These are phyloP conservation scores for Pseudopyrenochaeta lycopersici DNA, from an alignment of 2,329 filamentous ascomycete species.

Conservation along the genomic window DNA sequence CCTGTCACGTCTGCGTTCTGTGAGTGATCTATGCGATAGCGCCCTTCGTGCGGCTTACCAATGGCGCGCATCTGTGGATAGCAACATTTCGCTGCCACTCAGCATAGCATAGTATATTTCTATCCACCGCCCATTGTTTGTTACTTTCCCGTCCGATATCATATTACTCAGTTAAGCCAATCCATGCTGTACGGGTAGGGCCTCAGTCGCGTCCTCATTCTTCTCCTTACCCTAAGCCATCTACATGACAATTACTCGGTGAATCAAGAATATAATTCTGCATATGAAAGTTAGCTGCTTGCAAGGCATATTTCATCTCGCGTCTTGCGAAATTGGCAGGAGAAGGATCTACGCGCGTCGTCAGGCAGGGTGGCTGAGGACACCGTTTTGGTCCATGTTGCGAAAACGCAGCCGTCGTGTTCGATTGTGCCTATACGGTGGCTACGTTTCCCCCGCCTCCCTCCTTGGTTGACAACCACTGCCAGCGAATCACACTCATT, in stretches of 20 bases:
- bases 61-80: constrained; percentile 12
- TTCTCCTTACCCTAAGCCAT: background rate
- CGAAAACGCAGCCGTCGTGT: constrained; percentile 33
- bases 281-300: constrained; percentile 2
- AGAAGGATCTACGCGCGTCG: constrained; percentile 28
- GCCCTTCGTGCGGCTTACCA: constrained; percentile 31
- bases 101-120: background rate
- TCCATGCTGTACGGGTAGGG: constrained; percentile 7
- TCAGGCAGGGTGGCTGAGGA: constrained; percentile 42
- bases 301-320: constrained; percentile 12
- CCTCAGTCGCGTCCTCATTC: background rate
- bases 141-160: background rate
- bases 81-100: background rate
- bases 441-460: constrained; percentile 9
- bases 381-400: constrained; percentile 32
- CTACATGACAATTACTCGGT: constrained; percentile 6
- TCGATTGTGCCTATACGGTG: constrained; percentile 20
- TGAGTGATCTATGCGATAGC: constrained; percentile 20
- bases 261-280: background rate
- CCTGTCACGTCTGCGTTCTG: constrained; percentile 4
- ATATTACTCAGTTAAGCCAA: constrained; percentile 4
- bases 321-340: constrained; percentile 10
- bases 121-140: background rate
- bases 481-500: constrained; percentile 1
- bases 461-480: background rate